Base-by-base conservation (phyloP, 148 eudicot species). In the Chenopodium suecicum region DNA sequence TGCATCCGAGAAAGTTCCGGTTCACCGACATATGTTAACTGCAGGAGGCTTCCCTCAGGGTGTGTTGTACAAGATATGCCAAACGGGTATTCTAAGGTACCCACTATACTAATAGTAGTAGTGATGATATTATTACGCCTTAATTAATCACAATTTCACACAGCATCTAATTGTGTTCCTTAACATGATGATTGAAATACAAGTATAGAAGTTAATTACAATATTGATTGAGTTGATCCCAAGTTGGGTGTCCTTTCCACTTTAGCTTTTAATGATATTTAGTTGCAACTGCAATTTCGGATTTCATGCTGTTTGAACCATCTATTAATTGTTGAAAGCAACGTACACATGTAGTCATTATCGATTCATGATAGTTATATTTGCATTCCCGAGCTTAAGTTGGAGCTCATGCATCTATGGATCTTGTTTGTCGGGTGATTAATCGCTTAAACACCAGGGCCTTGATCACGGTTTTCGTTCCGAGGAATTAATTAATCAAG, bases 11-110 rank as follows among this genome's bases (percentile, higher is more conserved):
- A 96, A 72, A 73, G 85, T 50, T 83, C 93, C 0, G 90, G 88
- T 25, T 81, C 89, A 47, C 90, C 97, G 31, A 62, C 89, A 60
- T 93, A 77, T 83, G 80, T 82, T 7, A 89, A 79, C 82, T 88
- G 97, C 81, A 84, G 98, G 88, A 93, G 98, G 85, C 98, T 93
- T 82, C 98, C 98, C 46, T 95, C 98, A 14, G 98, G 98, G 41
- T 93, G 96, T 74, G 90, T 95, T 47, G 98, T 95, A 63, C 94
- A 95, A 86, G 99, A 95, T 90, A 92, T 95, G 98, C 98, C 98
- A 20, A 95, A 93, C 84, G 98, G 98, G 47, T 95, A 93, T 80
- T 91, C 98, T 79, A 93, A 92, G 96, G 98, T 95, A 91, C 73
- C n/a, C 46, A 69, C 4, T 50, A 83, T 44, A 25, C 47, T 22